These are phyloP conservation scores for Calonectria montana DNA, from an alignment of 2,329 filamentous ascomycete species.

Conservation along the genomic window DNA sequence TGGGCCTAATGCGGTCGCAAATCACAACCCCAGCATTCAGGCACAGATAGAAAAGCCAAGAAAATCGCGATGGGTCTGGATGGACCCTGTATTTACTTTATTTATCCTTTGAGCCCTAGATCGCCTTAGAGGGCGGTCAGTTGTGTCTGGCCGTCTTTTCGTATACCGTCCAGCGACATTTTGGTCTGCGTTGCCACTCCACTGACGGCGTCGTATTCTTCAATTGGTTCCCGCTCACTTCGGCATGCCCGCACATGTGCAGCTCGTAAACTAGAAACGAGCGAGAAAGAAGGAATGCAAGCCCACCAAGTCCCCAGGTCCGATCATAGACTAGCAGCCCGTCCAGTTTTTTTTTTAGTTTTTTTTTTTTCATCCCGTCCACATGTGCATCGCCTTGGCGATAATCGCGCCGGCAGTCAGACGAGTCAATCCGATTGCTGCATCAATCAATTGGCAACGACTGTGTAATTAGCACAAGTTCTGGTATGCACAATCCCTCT, in stretches of 20 bases:
- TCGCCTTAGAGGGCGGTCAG: background rate
- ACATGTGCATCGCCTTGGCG: background rate
- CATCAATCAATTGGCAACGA: constrained; percentile 1
- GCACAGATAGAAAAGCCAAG: constrained; percentile 1
- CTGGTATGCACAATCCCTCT: background rate
- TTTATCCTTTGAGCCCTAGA: background rate
- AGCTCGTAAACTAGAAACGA: constrained; percentile 4
- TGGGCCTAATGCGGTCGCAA: background rate
- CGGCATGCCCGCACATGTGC: constrained; percentile 1
- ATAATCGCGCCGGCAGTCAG: background rate
- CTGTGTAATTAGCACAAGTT: background rate
- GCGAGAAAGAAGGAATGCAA: constrained; percentile 9
- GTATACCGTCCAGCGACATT: background rate
- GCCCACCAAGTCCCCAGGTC: background rate
- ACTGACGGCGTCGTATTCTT: background rate
- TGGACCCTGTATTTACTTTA: background rate
- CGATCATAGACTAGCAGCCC: background rate
- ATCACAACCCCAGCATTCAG: background rate
- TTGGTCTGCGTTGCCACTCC: background rate
- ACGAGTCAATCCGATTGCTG: background rate
- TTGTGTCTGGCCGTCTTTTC: background rate
- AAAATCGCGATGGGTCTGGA: constrained; percentile 2
- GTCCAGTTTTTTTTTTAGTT: too few relatives aligned
- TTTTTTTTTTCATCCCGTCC: background rate
- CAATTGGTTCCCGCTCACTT: background rate